Conservation (phyloP, 2,329 filamentous ascomycete species). For the Ciborinia camelliae region DNA sequence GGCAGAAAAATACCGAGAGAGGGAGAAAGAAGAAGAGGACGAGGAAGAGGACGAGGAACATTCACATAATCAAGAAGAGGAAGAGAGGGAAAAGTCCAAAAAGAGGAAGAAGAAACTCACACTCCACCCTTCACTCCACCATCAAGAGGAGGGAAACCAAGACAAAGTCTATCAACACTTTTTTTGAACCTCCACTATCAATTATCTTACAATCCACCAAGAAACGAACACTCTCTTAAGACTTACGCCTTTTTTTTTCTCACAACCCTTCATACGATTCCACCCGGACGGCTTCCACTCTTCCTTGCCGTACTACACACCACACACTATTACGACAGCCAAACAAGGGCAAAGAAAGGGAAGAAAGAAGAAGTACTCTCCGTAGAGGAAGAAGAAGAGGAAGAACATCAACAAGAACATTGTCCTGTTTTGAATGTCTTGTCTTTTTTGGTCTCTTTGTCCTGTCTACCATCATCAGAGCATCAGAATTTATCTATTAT, state of each 20-base stretch:
- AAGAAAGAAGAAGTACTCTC: background rate
- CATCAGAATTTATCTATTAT: background rate
- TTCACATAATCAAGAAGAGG: background rate
- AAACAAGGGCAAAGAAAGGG: background rate
- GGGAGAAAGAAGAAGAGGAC: background rate
- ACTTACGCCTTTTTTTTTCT: background rate
- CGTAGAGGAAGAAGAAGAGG: background rate
- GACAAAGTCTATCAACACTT: background rate
- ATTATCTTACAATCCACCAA: background rate
- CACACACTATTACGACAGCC: background rate
- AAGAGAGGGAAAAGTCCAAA: background rate
- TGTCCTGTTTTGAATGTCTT: background rate
- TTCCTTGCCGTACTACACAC: slow-evolving; percentile 6
- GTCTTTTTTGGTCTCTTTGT: background rate
- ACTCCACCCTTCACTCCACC: slow-evolving; percentile 1
- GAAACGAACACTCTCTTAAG: background rate
- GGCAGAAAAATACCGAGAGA: background rate
- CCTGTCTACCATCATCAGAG: background rate
- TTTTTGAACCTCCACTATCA: background rate
- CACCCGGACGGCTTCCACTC: slow-evolving; percentile 2
- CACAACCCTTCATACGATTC: background rate
- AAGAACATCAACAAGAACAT: slow-evolving; percentile 6
- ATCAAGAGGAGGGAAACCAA: background rate
- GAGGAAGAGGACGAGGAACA: background rate
- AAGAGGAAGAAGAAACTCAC: too few species aligned